Percentiles rank a stretch among this genome's conserved stretches.
These are phyloP conservation scores for Paraphaeosphaeria minitans DNA, from an alignment of 2,329 filamentous ascomycete genomes.

Conservation along the genomic window DNA sequence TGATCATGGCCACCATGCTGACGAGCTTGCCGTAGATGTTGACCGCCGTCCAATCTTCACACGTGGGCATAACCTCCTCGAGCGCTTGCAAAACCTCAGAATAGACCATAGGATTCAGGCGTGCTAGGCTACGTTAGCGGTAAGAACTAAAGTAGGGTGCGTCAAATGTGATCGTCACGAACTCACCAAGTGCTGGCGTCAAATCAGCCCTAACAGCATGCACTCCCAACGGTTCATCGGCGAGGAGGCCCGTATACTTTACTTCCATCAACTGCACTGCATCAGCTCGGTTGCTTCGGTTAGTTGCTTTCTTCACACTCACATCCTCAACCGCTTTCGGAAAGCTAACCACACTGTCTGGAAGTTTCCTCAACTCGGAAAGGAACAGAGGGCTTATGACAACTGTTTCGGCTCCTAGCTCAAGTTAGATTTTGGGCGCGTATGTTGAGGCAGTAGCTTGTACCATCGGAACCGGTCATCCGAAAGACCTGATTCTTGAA, in stretches of 20 bases:
- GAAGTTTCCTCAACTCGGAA: constrained; percentile 39
- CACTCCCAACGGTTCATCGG: constrained; percentile 20
- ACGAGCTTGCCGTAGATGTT: constrained; percentile 34
- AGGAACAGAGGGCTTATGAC: constrained; percentile 36
- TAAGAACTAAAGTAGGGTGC: neutral
- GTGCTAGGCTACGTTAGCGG: constrained; percentile 27
- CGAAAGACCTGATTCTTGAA: constrained; percentile 37
- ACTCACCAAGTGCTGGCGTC: constrained; percentile 43
- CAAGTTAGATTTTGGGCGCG: constrained; percentile 13
- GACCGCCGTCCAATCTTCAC: constrained; percentile 41
- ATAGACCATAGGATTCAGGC: constrained; percentile 36
- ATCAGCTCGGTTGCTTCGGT: constrained; percentile 14
- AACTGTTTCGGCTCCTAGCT: constrained; percentile 28
- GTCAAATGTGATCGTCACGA: neutral
- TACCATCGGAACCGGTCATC: constrained; percentile 28
- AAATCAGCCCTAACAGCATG: constrained; percentile 41
- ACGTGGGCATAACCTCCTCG: constrained; percentile 32
- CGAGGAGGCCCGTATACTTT: constrained; percentile 37
- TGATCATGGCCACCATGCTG: constrained; percentile 41
- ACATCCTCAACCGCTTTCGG: constrained; percentile 31
- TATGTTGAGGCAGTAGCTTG: neutral
- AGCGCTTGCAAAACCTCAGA: constrained; percentile 38
- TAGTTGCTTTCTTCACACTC: neutral
- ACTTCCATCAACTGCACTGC: constrained; percentile 30
- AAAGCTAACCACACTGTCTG: constrained; percentile 42